phyloP scores from a whole-genome alignment of 1,139 yeast genomes.

The Pneumocystis wakefieldiae region DNA sequence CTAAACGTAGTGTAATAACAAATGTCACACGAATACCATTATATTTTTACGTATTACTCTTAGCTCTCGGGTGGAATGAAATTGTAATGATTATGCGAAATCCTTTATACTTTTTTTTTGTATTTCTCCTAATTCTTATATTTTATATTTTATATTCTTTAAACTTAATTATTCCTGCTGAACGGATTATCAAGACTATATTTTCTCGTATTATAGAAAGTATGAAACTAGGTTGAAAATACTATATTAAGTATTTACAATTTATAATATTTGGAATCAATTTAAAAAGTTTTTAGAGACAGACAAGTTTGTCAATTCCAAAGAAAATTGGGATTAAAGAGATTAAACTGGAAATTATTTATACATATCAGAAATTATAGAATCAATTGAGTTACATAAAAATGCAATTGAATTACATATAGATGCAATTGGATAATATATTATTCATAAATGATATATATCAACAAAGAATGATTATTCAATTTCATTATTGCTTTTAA shows the following conservation, averaged over 20 bases:
- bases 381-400: not conserved
- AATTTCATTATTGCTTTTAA: not conserved
- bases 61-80: slow-evolving; percentile 90
- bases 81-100: slow-evolving; percentile 74
- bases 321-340: not conserved
- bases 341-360: not conserved
- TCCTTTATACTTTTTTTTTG: slow-evolving; percentile 56
- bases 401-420: not conserved
- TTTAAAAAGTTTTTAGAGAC: not conserved
- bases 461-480: no score
- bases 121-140: slow-evolving; percentile 44
- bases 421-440: not conserved
- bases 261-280: not conserved
- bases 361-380: not conserved
- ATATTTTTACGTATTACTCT: slow-evolving; percentile 57
- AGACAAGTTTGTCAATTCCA: not conserved
- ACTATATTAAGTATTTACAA: not conserved
- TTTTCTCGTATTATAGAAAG: slow-evolving; percentile 9
- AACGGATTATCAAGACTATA: slow-evolving; percentile 9
- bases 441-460: not conserved
- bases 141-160: slow-evolving; percentile 53
- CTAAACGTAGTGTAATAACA: slow-evolving; percentile 53
- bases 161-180: slow-evolving; percentile 63
- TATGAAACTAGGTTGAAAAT: not conserved
- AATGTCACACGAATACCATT: slow-evolving; percentile 67